Percentiles rank a stretch among this genome's conserved stretches.
Conservation (phyloP, 768 basidiomycete genomes). For the Saitozyma podzolica region DNA sequence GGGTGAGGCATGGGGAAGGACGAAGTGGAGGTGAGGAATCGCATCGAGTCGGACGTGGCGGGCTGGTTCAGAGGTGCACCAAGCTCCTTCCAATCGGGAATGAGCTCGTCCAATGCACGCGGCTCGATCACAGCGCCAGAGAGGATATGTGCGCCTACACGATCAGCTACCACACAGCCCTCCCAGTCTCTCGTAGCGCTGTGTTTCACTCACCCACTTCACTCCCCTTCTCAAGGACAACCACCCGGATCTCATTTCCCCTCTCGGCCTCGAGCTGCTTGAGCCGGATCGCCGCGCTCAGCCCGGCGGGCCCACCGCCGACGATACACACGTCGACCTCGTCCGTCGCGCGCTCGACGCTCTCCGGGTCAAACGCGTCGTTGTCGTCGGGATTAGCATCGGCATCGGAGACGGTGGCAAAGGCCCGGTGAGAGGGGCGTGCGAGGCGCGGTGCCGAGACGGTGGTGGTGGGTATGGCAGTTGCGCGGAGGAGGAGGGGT, state of each 20-base stretch:
- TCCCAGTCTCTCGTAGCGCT: neutral
- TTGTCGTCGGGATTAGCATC: slow-evolving; percentile 3
- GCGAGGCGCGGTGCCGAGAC: neutral
- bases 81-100: slow-evolving; percentile 76
- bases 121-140: slow-evolving; percentile 96
- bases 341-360: slow-evolving; percentile 81
- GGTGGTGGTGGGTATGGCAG: slow-evolving; percentile 1
- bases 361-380: slow-evolving; percentile 57
- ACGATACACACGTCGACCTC: slow-evolving; percentile 97
- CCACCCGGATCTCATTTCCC: slow-evolving; percentile 77
- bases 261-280: slow-evolving; percentile 85
- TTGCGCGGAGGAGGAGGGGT: neutral
- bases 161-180: neutral
- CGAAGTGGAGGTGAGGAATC: slow-evolving; percentile 69
- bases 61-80: slow-evolving; percentile 79
- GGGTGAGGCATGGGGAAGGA: slow-evolving; percentile 89
- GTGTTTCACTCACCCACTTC: slow-evolving; percentile 72
- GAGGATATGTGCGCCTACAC: slow-evolving; percentile 82
- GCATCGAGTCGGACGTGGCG: slow-evolving; percentile 78
- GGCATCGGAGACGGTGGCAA: slow-evolving; percentile 26
- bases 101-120: slow-evolving; percentile 80
- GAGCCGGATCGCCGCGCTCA: slow-evolving; percentile 91
- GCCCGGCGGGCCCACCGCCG: slow-evolving; percentile 90
- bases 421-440: slow-evolving; percentile 14
- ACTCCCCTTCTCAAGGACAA: slow-evolving; percentile 90